Evolutionary conservation across 192 early-diverging fungal genomes (phyloP).

Genomic region (Martensiomyces pterosporus): DNA sequence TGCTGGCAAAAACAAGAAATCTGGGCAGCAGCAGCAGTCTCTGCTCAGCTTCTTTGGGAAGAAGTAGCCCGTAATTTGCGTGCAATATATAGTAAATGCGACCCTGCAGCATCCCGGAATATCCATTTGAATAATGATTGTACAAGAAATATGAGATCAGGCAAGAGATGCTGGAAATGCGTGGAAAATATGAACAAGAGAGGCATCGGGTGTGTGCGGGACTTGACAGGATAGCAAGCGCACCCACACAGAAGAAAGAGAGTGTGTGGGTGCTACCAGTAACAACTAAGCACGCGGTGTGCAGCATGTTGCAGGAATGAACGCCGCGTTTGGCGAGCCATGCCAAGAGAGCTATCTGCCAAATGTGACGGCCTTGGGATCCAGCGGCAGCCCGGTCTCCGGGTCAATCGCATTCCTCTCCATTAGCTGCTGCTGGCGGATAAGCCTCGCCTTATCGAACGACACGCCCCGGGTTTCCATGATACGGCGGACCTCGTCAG

Average conservation of each 20-base stretch:
- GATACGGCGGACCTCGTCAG: constrained; percentile 39
- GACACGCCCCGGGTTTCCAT: constrained; percentile 42
- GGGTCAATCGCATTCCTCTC: constrained; percentile 41
- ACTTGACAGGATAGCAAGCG: too few species aligned
- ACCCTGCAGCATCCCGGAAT: too few species aligned
- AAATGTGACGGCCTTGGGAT: constrained; percentile 49
- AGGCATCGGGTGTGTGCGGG: too few species aligned
- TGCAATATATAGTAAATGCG: too few species aligned
- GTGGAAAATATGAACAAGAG: constrained; percentile 1
- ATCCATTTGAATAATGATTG: too few species aligned
- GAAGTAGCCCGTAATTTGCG: too few species aligned
- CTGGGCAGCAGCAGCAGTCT: constrained; percentile 31
- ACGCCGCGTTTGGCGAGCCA: too few species aligned
- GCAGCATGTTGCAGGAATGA: too few species aligned
- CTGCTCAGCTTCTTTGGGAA: constrained; percentile 48
- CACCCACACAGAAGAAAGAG: too few species aligned
- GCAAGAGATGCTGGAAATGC: too few species aligned
- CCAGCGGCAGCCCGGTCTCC: constrained; percentile 39
- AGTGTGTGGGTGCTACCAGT: too few species aligned
- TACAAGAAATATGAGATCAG: not conserved
- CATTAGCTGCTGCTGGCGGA: constrained; percentile 45
- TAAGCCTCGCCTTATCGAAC: constrained; percentile 50
- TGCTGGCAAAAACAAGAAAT: constrained; percentile 6
- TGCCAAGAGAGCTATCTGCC: constrained; percentile 7
- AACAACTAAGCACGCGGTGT: too few species aligned